These are phyloP conservation scores for Penicillium sp. DNA, from an alignment of 2,329 filamentous ascomycete species.

Conservation along the genomic window DNA sequence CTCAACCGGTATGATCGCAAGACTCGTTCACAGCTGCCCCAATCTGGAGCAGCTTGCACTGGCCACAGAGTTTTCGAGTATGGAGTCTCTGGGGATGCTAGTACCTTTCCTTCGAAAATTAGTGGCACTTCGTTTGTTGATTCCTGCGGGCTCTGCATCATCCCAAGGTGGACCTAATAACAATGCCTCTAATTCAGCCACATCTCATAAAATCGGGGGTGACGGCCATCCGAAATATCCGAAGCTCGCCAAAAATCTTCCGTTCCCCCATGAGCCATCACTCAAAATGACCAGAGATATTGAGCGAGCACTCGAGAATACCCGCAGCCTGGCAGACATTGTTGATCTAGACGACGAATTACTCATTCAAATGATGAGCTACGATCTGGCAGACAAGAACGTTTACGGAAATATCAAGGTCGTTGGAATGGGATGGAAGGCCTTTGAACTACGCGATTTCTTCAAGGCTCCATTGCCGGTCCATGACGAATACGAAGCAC, in stretches of 20 bases:
- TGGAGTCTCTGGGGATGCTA: constrained; percentile 44
- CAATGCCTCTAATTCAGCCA: constrained; percentile 1
- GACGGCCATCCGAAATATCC: neutral
- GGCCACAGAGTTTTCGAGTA: constrained; percentile 48
- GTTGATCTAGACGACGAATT: constrained; percentile 43
- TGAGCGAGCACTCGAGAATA: constrained; percentile 16
- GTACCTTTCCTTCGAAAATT: constrained; percentile 47
- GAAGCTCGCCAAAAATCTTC: neutral
- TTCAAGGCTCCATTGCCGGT: constrained; percentile 35
- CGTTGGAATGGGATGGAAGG: constrained; percentile 45
- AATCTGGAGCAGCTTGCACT: constrained; percentile 64
- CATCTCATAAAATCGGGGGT: neutral
- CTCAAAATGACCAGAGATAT: constrained; percentile 11
- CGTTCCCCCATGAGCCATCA: neutral
- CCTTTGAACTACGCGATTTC: constrained; percentile 42
- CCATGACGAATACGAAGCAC: constrained; percentile 12
- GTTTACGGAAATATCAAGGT: constrained; percentile 38
- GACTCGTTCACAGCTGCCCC: constrained; percentile 59
- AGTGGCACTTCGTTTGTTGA: constrained; percentile 45
- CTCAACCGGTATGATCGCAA: constrained; percentile 52
- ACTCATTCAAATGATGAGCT: constrained; percentile 36
- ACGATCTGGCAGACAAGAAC: constrained; percentile 37
- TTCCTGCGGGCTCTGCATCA: constrained; percentile 33
- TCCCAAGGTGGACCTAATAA: constrained; percentile 9
- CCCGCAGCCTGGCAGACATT: constrained; percentile 36